phyloP scores from a whole-genome alignment of 139 green algal species.

The Chlamydomonas sphaeroides region DNA sequence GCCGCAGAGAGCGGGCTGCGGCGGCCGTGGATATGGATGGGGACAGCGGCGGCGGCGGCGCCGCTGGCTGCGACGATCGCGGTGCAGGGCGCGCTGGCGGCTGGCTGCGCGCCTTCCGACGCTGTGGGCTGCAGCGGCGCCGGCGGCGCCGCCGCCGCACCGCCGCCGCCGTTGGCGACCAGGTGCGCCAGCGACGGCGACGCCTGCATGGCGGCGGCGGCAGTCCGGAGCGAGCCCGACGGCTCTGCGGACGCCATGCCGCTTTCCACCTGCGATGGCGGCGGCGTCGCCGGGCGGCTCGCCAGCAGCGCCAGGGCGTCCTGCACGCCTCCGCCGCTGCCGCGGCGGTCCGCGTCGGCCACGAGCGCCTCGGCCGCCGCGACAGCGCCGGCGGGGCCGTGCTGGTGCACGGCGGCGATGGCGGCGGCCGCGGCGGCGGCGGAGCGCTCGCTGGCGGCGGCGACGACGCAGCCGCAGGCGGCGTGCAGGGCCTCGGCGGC shows the following conservation, averaged over 20 bases:
- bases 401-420: slow-evolving; percentile 22
- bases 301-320: slow-evolving; percentile 15
- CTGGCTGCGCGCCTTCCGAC: no score
- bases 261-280: not conserved
- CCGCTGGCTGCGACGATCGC: no score
- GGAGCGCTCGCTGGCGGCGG: not conserved
- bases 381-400: slow-evolving; percentile 4
- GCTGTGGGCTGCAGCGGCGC: not conserved
- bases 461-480: slow-evolving; percentile 20
- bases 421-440: no score
- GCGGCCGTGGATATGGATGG: slow-evolving; percentile 38
- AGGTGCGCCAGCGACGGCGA: slow-evolving; percentile 11
- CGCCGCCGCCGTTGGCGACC: no score
- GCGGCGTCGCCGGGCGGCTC: not conserved
- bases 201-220: not conserved
- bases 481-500: not conserved
- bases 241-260: not conserved
- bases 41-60: not conserved
- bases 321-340: not conserved
- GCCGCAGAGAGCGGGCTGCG: not conserved
- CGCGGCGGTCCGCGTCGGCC: not conserved
- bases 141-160: not conserved
- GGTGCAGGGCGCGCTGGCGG: no score
- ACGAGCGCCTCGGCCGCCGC: not conserved
- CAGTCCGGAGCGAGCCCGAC: no score